A percentile compares a stretch with the other conserved stretches of the same genome.
phyloP scores from a whole-genome alignment of 805 yeast species.

The Tetrapisispora nanseiensis region DNA sequence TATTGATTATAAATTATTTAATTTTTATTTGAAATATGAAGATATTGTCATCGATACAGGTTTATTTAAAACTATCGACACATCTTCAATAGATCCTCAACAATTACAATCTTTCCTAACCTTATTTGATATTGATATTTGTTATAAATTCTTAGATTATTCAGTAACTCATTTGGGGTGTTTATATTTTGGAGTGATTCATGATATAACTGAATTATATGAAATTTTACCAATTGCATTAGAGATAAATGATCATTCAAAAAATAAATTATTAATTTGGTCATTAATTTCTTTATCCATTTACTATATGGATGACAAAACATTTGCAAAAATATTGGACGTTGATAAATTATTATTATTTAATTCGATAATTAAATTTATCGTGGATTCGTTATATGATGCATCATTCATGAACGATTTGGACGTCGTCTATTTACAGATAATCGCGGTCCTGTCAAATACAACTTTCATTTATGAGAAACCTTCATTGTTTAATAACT shows the following conservation, averaged over 20 bases:
- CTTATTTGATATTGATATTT: conserved; percentile 11
- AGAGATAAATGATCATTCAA: conserved; percentile 15
- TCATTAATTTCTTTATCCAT: conserved; percentile 20
- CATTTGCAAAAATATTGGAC: conserved; percentile 4
- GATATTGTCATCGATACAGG: conserved; percentile 22
- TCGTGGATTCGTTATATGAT: conserved; percentile 12
- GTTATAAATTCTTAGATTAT: conserved; percentile 21
- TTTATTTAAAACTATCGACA: conserved; percentile 12
- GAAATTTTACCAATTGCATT: neutral
- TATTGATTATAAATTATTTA: neutral
- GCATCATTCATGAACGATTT: conserved; percentile 17
- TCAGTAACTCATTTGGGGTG: conserved; percentile 26
- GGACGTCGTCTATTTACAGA: conserved; percentile 22
- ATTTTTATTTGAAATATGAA: conserved; percentile 24
- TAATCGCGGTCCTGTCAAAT: conserved; percentile 17
- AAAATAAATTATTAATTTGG: conserved; percentile 24
- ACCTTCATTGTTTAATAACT: conserved; percentile 9
- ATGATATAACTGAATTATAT: conserved; percentile 25
- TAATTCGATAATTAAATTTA: conserved; percentile 1
- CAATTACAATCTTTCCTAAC: neutral
- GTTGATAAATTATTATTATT: neutral
- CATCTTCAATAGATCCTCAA: neutral
- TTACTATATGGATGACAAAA: conserved; percentile 20
- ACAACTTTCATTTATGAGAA: conserved; percentile 16
- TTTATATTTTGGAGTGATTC: conserved; percentile 25